A percentile compares a stretch with the other conserved stretches of the same genome.
These are phyloP conservation scores for Hylodesmum podocarpum DNA, from an alignment of 306 rosid genomes.

Conservation along the genomic window DNA sequence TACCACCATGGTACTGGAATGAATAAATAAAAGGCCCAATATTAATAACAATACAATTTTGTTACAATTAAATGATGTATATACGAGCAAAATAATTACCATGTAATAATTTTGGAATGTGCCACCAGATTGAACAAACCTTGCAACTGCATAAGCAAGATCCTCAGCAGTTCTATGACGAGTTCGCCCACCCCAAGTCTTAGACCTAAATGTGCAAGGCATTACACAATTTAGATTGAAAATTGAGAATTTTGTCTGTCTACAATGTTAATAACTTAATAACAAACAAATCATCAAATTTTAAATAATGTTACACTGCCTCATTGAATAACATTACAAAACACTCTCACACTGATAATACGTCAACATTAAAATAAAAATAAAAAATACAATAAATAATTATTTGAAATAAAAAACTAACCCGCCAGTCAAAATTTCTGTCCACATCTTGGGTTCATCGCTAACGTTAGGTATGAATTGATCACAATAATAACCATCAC, in stretches of 20 bases:
- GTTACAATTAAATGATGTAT: too few species aligned
- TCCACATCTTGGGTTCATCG: slow-evolving; percentile 16
- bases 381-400: too few species aligned
- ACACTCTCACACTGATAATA: too few species aligned
- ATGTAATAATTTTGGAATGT: slow-evolving; percentile 45
- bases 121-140: slow-evolving; percentile 37
- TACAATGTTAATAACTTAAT: too few species aligned
- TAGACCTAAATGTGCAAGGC: slow-evolving; percentile 9
- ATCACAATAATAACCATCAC: slow-evolving; percentile 26
- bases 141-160: too few species aligned
- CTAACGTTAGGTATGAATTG: not conserved
- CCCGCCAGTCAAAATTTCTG: slow-evolving; percentile 33
- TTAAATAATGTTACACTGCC: too few species aligned
- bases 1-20: slow-evolving; percentile 38
- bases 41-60: not conserved
- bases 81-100: too few species aligned
- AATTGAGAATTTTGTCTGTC: too few species aligned
- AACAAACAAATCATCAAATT: too few species aligned
- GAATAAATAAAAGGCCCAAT: not conserved
- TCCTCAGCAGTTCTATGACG: too few species aligned
- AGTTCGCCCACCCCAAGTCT: slow-evolving; percentile 25
- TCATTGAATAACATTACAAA: too few species aligned
- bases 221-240: not conserved
- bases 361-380: too few species aligned
- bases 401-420: not conserved